phyloP scores from a whole-genome alignment of 805 yeast genomes.

The Pichia cephalocereana region DNA sequence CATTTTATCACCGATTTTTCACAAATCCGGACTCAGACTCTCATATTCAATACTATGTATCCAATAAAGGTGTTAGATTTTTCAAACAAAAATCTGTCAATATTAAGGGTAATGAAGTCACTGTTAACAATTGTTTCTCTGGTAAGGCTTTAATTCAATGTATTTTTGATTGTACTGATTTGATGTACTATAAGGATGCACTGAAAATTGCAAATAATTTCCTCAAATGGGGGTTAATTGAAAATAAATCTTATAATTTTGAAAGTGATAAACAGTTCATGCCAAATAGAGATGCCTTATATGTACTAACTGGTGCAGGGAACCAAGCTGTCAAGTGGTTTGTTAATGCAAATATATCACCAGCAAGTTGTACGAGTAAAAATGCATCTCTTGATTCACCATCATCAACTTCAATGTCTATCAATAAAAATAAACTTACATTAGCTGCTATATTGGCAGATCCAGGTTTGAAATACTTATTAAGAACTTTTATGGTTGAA shows the following conservation, averaged over 20 bases:
- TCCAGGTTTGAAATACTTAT: constrained; percentile 66
- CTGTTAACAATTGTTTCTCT: constrained; percentile 43
- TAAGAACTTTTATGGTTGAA: constrained; percentile 53
- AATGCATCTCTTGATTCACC: background rate
- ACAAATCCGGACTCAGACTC: constrained; percentile 86
- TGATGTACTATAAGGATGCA: constrained; percentile 45
- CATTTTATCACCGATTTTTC: constrained; percentile 67
- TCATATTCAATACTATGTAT: constrained; percentile 67
- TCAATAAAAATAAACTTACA: background rate
- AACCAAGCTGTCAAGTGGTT: constrained; percentile 17
- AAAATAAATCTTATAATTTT: constrained; percentile 19
- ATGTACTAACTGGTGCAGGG: constrained; percentile 18
- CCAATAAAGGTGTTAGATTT: constrained; percentile 56
- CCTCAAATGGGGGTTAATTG: constrained; percentile 36
- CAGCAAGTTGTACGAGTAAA: background rate
- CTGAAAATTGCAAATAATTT: constrained; percentile 43
- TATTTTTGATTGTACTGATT: constrained; percentile 84
- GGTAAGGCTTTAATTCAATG: constrained; percentile 81
- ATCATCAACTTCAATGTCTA: background rate
- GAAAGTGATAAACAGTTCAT: constrained; percentile 21
- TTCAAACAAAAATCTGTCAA: constrained; percentile 30
- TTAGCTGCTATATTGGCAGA: constrained; percentile 47
- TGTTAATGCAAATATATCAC: background rate
- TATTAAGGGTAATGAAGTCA: constrained; percentile 18
- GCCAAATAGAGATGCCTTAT: constrained; percentile 15